A percentile compares a stretch with the other conserved stretches of the same genome.
These are phyloP conservation scores for Uronychia binucleata DNA, from an alignment of 73 alveolate species.

Conservation along the genomic window DNA sequence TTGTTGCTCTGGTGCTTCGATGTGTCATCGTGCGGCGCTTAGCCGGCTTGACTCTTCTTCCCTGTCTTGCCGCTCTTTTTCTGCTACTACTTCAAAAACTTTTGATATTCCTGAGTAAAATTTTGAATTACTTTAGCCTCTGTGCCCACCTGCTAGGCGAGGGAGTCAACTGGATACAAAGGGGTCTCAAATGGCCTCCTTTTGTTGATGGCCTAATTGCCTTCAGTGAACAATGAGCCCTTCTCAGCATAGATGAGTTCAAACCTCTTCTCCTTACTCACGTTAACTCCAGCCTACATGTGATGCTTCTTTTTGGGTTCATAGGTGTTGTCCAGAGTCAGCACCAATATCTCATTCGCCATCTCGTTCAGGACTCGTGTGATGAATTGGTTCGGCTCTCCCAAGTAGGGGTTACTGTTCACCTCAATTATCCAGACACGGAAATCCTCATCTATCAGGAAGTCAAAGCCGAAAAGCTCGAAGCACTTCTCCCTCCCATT, in stretches of 20 bases:
- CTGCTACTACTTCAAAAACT: no score
- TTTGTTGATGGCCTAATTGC: slow-evolving; percentile 7
- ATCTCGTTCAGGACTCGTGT: slow-evolving; percentile 36
- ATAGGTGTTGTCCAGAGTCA: slow-evolving; percentile 48
- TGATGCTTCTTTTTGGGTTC: slow-evolving; percentile 33
- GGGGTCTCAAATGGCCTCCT: slow-evolving; percentile 12
- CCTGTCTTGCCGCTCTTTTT: no score
- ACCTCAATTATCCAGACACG: slow-evolving; percentile 69
- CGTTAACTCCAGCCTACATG: not conserved
- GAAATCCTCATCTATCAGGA: slow-evolving; percentile 68
- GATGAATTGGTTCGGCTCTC: slow-evolving; percentile 38
- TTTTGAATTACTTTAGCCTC: not conserved
- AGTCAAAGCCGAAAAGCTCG: slow-evolving; percentile 88
- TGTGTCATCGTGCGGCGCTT: no score
- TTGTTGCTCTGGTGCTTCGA: not conserved
- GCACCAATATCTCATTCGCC: slow-evolving; percentile 51
- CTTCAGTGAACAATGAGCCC: slow-evolving; percentile 2
- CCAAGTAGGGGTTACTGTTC: slow-evolving; percentile 64
- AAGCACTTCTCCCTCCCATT: slow-evolving; percentile 73
- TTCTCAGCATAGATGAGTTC: slow-evolving; percentile 52
- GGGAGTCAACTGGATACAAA: slow-evolving; percentile 27
- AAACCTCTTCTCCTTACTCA: slow-evolving; percentile 7
- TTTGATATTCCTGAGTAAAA: no score
- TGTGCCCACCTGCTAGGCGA: slow-evolving; percentile 5
- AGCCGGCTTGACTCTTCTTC: no score